phyloP scores from a whole-genome alignment of 768 basidiomycete genomes.

The Heimioporus sp. region DNA sequence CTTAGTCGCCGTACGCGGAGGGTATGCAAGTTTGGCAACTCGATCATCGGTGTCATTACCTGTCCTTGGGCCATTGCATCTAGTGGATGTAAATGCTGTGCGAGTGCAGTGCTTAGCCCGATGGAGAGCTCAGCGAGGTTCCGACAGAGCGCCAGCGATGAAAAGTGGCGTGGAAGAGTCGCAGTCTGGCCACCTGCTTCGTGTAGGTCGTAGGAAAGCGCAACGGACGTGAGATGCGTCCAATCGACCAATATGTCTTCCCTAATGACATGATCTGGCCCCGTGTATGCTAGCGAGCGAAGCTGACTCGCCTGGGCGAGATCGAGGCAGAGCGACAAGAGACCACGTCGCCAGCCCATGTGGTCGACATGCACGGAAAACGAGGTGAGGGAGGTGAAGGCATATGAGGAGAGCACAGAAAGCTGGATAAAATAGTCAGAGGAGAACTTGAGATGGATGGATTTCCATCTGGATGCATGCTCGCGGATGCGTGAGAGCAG shows the following conservation, averaged over 20 bases:
- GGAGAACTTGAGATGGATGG: constrained; percentile 25
- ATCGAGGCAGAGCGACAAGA: constrained; percentile 20
- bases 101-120: constrained; percentile 12
- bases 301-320: constrained; percentile 16
- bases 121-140: constrained; percentile 24
- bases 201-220: constrained; percentile 22
- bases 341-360: constrained; percentile 26
- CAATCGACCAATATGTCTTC: constrained; percentile 24
- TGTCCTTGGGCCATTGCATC: constrained; percentile 5
- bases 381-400: constrained; percentile 20
- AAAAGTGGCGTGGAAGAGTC: constrained; percentile 21
- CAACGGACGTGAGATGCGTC: constrained; percentile 23
- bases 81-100: constrained; percentile 14
- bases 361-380: constrained; percentile 26
- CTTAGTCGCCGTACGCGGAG: constrained; percentile 23
- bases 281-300: constrained; percentile 22
- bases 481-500: constrained; percentile 16
- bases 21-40: constrained; percentile 19
- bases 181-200: constrained; percentile 25
- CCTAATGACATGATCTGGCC: constrained; percentile 19
- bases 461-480: constrained; percentile 24
- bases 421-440: constrained; percentile 25
- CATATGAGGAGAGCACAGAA: constrained; percentile 15
- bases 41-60: constrained; percentile 3
- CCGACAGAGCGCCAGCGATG: constrained; percentile 8